Conservation (phyloP, 2,329 filamentous ascomycete species). For the Ascocoryne sarcoides region DNA sequence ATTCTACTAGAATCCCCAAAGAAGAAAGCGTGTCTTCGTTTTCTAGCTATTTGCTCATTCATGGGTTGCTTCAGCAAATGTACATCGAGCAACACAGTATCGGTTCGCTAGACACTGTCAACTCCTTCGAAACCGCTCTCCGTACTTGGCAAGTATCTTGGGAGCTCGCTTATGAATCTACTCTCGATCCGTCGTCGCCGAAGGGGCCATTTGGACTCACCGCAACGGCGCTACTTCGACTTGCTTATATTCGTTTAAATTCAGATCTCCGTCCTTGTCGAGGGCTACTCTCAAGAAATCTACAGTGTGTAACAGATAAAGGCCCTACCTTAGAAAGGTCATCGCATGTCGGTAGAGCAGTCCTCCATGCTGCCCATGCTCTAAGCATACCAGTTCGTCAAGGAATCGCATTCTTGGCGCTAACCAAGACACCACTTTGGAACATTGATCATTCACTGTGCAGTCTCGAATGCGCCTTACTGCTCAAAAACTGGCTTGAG, state of each 20-base stretch:
- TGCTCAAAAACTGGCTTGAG: constrained; percentile 32
- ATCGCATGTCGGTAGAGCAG: constrained; percentile 52
- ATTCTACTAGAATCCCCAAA: constrained; percentile 35
- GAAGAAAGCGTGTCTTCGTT: constrained; percentile 39
- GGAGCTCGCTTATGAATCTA: constrained; percentile 34
- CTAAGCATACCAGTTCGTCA: constrained; percentile 58
- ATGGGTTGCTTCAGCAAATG: constrained; percentile 64
- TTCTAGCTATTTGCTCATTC: constrained; percentile 64
- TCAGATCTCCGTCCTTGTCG: constrained; percentile 51
- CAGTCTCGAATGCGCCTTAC: constrained; percentile 52
- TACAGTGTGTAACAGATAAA: constrained; percentile 49
- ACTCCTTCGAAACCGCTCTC: constrained; percentile 32
- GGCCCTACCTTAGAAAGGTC: constrained; percentile 51
- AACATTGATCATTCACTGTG: constrained; percentile 54
- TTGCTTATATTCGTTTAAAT: constrained; percentile 58
- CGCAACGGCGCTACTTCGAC: constrained; percentile 50
- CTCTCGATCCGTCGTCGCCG: constrained; percentile 40
- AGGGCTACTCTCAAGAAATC: constrained; percentile 57
- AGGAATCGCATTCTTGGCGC: constrained; percentile 53
- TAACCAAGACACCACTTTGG: constrained; percentile 53
- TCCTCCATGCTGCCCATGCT: constrained; percentile 60
- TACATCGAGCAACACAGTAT: constrained; percentile 47
- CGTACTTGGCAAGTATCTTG: constrained; percentile 50
- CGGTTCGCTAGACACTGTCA: constrained; percentile 29
- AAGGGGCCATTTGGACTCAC: constrained; percentile 58